Base-by-base conservation (phyloP, 495 filamentous ascomycete genomes). In the Aspergillus coremiiformis region DNA sequence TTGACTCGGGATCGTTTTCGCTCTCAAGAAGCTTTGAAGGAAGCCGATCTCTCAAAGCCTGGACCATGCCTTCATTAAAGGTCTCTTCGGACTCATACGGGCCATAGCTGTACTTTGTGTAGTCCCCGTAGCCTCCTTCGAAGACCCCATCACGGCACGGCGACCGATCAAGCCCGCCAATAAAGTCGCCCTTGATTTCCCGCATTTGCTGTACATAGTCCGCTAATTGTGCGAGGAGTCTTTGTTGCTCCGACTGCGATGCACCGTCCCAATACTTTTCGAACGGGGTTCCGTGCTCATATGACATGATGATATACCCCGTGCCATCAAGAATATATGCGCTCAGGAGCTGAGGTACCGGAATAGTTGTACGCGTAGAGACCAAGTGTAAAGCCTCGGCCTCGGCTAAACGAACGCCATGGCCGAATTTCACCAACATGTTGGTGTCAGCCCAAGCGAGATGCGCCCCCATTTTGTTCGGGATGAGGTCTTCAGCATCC, bases 31-130 rank as follows among this genome's bases (percentile, higher is more conserved):
- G 22, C 15, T 51, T 30, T 14, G 45, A 22, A 1, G 47, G 47
- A 8, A 59, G 33, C n/a, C 52, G 52, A 35, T 59, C 56, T 45
- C 52, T 51, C 26, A 59, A 32, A 19, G 60, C 56, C 39, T 50
- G 45, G 15, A 59, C 29, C 19, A 54, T 44, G 0, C 53, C 60
- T 19, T 59, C 53, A 39, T 56, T 53, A 30, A 54, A 62, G 12
- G 27, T 43, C 33, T 46, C 39, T 23, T 59, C 53, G 6, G 55
- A 52, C 11, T 29, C 33, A 26, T 56, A 59, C 15, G 56, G 59
- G n/a, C 54, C 54, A 50, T 57, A 60, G 44, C 9, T 24, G 33
- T 55, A 55, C 6, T 11, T 23, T 3, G 49, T 45, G 22, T 52
- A 43, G 35, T 32, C 29, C 20, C 55, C 55, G 26, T 54, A 54